phyloP scores from a whole-genome alignment of 2,329 filamentous ascomycete species.

The Gaeumannomyces sp. region DNA sequence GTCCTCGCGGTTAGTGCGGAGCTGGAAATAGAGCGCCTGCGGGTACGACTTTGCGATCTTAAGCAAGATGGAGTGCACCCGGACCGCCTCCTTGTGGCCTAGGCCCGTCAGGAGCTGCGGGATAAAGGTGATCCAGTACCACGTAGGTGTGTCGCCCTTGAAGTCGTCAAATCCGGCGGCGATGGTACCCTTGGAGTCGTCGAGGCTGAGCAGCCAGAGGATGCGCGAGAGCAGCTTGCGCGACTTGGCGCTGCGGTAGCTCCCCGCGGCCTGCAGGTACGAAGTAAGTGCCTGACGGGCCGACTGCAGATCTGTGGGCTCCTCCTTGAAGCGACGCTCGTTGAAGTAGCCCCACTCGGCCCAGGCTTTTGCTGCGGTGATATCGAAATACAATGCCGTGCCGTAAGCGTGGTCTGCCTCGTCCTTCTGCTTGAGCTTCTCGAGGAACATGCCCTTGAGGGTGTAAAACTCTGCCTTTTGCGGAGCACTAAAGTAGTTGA shows the following conservation, averaged over 20 bases:
- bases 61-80: slow-evolving; percentile 78
- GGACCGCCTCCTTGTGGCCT: slow-evolving; percentile 82
- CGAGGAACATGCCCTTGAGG: slow-evolving; percentile 97
- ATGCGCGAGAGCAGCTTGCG: slow-evolving; percentile 89
- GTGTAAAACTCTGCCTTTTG: slow-evolving; percentile 99
- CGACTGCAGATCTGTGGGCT: slow-evolving; percentile 72
- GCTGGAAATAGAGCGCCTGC: slow-evolving; percentile 91
- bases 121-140: slow-evolving; percentile 99
- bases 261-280: slow-evolving; percentile 89
- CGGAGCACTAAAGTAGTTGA: slow-evolving; percentile 93
- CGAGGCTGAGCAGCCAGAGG: slow-evolving; percentile 89
- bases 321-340: slow-evolving; percentile 90
- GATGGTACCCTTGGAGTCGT: slow-evolving; percentile 78
- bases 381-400: slow-evolving; percentile 91
- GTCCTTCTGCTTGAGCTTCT: slow-evolving; percentile 82
- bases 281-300: slow-evolving; percentile 91
- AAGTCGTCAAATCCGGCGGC: slow-evolving; percentile 88
- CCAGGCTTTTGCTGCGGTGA: slow-evolving; percentile 94
- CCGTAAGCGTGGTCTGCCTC: slow-evolving; percentile 94
- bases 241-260: slow-evolving; percentile 96
- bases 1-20: slow-evolving; percentile 89
- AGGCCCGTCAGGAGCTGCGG: slow-evolving; percentile 90
- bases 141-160: slow-evolving; percentile 94
- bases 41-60: slow-evolving; percentile 96
- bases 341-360: slow-evolving; percentile 99